Conservation (phyloP, 2,329 filamentous ascomycete species). For the Verticillium zaregamsianum region DNA sequence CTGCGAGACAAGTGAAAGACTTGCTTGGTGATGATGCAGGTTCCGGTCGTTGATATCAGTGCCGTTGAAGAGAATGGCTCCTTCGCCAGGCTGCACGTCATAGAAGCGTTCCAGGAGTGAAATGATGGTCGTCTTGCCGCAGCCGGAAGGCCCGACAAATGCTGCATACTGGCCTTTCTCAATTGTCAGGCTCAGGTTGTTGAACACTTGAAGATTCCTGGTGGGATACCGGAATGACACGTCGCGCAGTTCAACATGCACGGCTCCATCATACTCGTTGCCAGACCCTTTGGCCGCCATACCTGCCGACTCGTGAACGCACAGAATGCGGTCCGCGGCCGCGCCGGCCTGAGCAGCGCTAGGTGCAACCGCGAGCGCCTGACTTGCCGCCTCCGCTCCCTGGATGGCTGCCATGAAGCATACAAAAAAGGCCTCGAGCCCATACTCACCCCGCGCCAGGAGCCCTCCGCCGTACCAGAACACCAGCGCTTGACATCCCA, state of each 20-base stretch:
- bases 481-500: constrained; percentile 40
- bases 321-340: neutral
- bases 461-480: constrained; percentile 42
- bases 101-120: constrained; percentile 72
- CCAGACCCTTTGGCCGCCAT: neutral
- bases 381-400: constrained; percentile 40
- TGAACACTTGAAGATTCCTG: constrained; percentile 12
- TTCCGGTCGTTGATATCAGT: too few relatives aligned
- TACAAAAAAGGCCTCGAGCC: constrained; percentile 44
- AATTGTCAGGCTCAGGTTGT: constrained; percentile 10
- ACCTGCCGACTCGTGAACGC: neutral
- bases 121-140: constrained; percentile 82
- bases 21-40: too few relatives aligned
- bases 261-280: neutral
- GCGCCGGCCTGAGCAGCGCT: neutral
- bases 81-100: constrained; percentile 1
- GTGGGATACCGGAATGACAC: constrained; percentile 11
- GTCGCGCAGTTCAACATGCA: constrained; percentile 8
- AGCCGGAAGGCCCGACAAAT: constrained; percentile 78
- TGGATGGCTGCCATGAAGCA: constrained; percentile 48
- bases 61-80: too few relatives aligned
- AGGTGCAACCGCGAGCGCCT: neutral
- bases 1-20: too few relatives aligned
- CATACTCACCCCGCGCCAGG: constrained; percentile 19
- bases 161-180: constrained; percentile 32